These are phyloP conservation scores for Thalassiosira oceanica DNA, from an alignment of 352 stramenopile genomes.

Conservation along the genomic window DNA sequence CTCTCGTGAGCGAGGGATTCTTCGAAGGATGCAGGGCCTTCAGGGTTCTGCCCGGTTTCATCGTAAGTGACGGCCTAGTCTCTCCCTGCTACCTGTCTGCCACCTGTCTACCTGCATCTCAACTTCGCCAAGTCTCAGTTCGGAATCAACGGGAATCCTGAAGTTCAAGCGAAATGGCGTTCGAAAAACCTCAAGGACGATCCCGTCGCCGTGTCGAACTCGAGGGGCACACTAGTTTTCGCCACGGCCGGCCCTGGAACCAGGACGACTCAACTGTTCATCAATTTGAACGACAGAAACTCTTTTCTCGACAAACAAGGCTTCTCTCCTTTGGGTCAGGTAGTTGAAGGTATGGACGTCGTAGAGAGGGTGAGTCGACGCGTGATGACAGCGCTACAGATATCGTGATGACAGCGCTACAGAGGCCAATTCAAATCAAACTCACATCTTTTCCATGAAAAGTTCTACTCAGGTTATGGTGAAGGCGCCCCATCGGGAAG, in stretches of 20 bases:
- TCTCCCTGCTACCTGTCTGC: too few relatives aligned
- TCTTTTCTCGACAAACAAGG: slow-evolving; percentile 82
- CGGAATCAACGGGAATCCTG: slow-evolving; percentile 71
- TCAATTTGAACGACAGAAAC: slow-evolving; percentile 79
- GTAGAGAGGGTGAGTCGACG: slow-evolving; percentile 42
- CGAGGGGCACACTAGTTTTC: slow-evolving; percentile 80
- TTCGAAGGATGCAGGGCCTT: slow-evolving; percentile 76
- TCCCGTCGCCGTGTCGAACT: slow-evolving; percentile 69
- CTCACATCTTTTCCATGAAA: too few relatives aligned
- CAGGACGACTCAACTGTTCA: slow-evolving; percentile 86
- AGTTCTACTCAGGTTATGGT: slow-evolving; percentile 75
- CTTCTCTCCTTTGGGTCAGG: slow-evolving; percentile 83
- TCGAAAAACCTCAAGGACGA: slow-evolving; percentile 56
- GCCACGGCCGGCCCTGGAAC: slow-evolving; percentile 82
- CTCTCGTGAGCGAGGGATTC: slow-evolving; percentile 56
- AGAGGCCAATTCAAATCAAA: too few relatives aligned
- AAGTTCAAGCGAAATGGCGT: slow-evolving; percentile 59
- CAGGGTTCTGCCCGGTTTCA: slow-evolving; percentile 70
- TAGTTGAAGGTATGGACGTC: slow-evolving; percentile 75
- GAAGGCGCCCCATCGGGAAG: slow-evolving; percentile 72
- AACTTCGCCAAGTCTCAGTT: too few relatives aligned
- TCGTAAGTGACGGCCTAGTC: too few relatives aligned
- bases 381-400: too few relatives aligned
- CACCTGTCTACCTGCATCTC: too few relatives aligned
- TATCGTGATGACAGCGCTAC: too few relatives aligned